Conservation (phyloP, 768 basidiomycete genomes). For the Rubroboletus satanas region DNA sequence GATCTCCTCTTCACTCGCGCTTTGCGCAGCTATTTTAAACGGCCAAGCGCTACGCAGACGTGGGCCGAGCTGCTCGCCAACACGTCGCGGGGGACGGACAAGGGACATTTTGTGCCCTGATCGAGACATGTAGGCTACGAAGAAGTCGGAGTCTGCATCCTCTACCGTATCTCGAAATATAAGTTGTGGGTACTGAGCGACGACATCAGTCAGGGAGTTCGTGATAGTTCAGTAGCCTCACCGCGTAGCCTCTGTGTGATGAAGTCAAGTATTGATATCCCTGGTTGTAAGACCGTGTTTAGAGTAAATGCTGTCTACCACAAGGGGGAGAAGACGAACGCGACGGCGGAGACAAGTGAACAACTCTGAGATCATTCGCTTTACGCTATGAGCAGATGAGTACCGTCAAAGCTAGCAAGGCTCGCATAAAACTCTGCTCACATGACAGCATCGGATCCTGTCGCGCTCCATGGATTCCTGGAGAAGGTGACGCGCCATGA, state of each 20-base stretch:
- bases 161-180: constrained; percentile 55
- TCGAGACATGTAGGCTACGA: constrained; percentile 61
- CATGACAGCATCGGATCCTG: constrained; percentile 51
- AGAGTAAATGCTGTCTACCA: constrained; percentile 8
- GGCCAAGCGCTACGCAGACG: constrained; percentile 41
- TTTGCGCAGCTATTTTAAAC: constrained; percentile 38
- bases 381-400: constrained; percentile 44
- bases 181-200: constrained; percentile 54
- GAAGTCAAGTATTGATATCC: constrained; percentile 68
- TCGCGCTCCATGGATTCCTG: constrained; percentile 65
- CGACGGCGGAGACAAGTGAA: constrained; percentile 58
- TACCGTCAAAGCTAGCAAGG: background rate
- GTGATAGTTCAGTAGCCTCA: constrained; percentile 27
- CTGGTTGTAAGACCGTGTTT: constrained; percentile 34
- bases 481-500: constrained; percentile 62
- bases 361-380: constrained; percentile 55
- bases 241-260: constrained; percentile 53
- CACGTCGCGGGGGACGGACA: constrained; percentile 38
- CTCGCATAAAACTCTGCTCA: constrained; percentile 29
- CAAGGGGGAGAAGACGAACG: constrained; percentile 36
- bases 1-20: constrained; percentile 46
- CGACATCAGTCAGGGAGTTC: constrained; percentile 8
- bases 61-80: constrained; percentile 37
- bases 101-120: constrained; percentile 53
- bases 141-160: constrained; percentile 53